Evolutionary conservation across 306 rosid genomes (phyloP).

Genomic region (Trifolium fragiferum): DNA sequence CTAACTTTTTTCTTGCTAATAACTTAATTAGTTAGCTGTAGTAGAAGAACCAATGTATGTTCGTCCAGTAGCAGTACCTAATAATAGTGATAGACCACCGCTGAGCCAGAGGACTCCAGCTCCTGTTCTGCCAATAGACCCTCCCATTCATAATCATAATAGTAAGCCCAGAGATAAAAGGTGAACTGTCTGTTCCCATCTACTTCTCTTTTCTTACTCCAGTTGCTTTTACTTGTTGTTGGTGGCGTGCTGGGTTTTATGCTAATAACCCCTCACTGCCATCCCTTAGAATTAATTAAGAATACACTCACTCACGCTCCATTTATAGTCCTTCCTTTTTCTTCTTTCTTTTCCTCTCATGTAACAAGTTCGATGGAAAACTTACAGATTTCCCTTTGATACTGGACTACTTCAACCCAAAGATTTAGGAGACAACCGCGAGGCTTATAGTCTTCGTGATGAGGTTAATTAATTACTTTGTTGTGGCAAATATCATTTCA

Average conservation of each 20-base stretch:
- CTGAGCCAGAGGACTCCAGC: conserved; percentile 52
- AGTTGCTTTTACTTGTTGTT: conserved; percentile 3
- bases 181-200: conserved; percentile 37
- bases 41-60: conserved; percentile 40
- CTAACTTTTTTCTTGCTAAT: background rate
- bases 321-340: background rate
- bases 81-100: conserved; percentile 39
- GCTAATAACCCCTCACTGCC: background rate
- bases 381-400: conserved; percentile 73
- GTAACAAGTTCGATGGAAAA: conserved; percentile 9
- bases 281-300: background rate
- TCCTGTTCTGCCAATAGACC: conserved; percentile 65
- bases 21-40: conserved; percentile 57
- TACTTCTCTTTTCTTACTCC: background rate
- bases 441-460: conserved; percentile 81
- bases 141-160: conserved; percentile 40
- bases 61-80: conserved; percentile 48
- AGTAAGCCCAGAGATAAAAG: conserved; percentile 61
- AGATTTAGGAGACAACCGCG: conserved; percentile 67
- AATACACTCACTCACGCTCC: background rate
- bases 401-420: conserved; percentile 54
- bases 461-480: conserved; percentile 60
- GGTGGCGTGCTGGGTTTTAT: conserved; percentile 18
- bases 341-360: background rate
- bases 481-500: no score